phyloP scores from a whole-genome alignment of 2,329 filamentous ascomycete genomes.

The Lachnellula suecica region DNA sequence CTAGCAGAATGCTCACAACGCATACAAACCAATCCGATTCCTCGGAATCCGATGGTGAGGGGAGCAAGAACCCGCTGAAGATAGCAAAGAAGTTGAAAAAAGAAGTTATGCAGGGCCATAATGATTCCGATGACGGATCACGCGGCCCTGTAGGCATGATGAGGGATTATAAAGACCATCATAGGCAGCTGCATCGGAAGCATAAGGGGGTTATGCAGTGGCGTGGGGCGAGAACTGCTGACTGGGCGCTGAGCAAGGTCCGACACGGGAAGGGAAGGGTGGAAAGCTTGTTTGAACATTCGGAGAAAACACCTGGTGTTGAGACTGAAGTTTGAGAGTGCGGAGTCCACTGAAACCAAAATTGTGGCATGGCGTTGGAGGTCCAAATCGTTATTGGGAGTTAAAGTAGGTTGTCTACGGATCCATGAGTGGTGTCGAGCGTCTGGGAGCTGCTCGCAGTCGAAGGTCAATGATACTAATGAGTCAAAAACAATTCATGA shows the following conservation, averaged over 20 bases:
- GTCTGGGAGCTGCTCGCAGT: too few species aligned
- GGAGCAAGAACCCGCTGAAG: slow-evolving; percentile 15
- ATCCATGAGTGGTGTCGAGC: too few species aligned
- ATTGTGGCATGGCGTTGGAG: background rate
- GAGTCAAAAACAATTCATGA: too few species aligned
- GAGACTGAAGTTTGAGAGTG: slow-evolving; percentile 65
- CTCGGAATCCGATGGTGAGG: slow-evolving; percentile 4
- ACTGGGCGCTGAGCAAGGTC: slow-evolving; percentile 60
- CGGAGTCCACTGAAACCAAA: background rate
- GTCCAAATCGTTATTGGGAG: background rate
- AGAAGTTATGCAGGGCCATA: slow-evolving; percentile 36
- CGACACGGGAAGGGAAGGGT: slow-evolving; percentile 47
- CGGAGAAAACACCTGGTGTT: slow-evolving; percentile 56
- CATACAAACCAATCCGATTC: slow-evolving; percentile 18
- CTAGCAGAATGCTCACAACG: slow-evolving; percentile 15
- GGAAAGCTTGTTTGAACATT: slow-evolving; percentile 52
- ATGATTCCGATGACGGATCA: slow-evolving; percentile 41
- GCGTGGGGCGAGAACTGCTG: slow-evolving; percentile 49
- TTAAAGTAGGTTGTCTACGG: too few species aligned
- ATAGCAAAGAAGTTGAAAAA: slow-evolving; percentile 19
- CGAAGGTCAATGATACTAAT: too few species aligned
- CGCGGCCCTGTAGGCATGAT: slow-evolving; percentile 50
- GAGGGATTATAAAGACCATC: slow-evolving; percentile 59
- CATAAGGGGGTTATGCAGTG: slow-evolving; percentile 76
- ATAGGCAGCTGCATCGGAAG: slow-evolving; percentile 60